Evolutionary conservation across 1,139 yeast genomes (phyloP), one percentile per base, ranked within the genome.

Genomic region (Magnusiomyces tetraspermus): DNA sequence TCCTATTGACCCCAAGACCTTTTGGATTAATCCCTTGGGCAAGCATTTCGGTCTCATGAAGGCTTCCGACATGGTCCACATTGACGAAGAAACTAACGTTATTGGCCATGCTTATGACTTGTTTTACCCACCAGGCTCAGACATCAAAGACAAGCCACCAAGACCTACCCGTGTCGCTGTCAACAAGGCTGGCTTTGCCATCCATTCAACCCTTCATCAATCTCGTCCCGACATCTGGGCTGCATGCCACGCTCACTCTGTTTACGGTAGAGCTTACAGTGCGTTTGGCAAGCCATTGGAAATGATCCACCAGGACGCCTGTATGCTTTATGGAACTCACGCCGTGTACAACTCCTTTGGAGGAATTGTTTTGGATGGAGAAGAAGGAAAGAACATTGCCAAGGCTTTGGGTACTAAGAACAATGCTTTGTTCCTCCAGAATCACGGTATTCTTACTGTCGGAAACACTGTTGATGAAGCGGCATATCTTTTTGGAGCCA

Each of bases 391-490:
- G 49, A 77, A 75, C 50, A 79, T 85, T 56, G 92, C 94, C 8
- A 68, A 71, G 48, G 82, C 89, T 1, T 68, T 84, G 50, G 92
- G 90, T 13, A 61, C 71, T 23, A 67, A 73, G 54, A 81, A 81
- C 47, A 79, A 80, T 58, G 85, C 78, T 3, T 76, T 82, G 28
- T 82, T 86, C 59, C 73, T 86, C 60, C 85, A 80, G 63, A 86
- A 85, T 69, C 95, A 86, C 64, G 95, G 95, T 15, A 73, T 85
- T 43, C 67, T 86, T 59, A 85, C 95, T 1, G 86, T 83, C 2
- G 95, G 95, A 10, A 59, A 70, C 37, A 85, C 90, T 1, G 86
- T 85, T 11, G 95, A 85, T 63, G 95, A 85, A 69, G 95, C 95
- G 2, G 92, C 92, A 2, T 82, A 80, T 62, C 67, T 84, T 55